Base-by-base conservation (phyloP, 2,329 filamentous ascomycete genomes). In the Aspergillus pseudoglaucus region DNA sequence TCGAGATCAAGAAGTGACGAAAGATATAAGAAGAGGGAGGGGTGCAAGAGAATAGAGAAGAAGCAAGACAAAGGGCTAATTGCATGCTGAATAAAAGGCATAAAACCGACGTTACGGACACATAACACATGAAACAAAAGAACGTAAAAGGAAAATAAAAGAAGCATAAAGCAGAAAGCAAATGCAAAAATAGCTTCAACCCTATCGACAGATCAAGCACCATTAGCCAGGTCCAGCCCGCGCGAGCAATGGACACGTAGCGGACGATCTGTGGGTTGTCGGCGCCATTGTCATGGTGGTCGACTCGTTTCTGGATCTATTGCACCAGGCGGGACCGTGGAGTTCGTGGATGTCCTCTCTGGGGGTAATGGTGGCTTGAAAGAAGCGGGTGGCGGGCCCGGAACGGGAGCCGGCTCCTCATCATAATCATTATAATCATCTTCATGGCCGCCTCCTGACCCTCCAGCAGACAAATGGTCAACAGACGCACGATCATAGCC, bases 311-410 rank as follows among this genome's bases (percentile, higher is more conserved):
- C 65, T 10, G 59, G 57, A 39, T 68, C 66, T 39, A 54, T 53
- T 45, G 55, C 37, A 38, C 56, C 57, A 51, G 60, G 57, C 38
- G 50, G 53, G 42, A 54, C 50, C 17, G 57, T 49, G 20, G 50
- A 37, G 42, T 51, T 55, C n/a, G 50, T 47, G 2, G 51, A 17
- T 23, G 47, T 47, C 45, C 59, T 60, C 85, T 83, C 15, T 78
- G 78, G 58, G 87, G 70, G 48, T 78, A 84, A 56, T 87, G 76
- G 53, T 81, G 76, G 65, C 89, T 84, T 67, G 84, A 86, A 59
- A 79, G 72, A 63, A 84, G 84, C 48, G 76, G 63, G 63, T 35
- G 62, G 57, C 6, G 68, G 63, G 17, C 66, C 65, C 27, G 68
- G 66, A 35, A 61, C 60, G 9, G 66, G 47, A 51, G 71, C 52